phyloP scores from a whole-genome alignment of 1,139 yeast species.

The Starmera stellimalicola region DNA sequence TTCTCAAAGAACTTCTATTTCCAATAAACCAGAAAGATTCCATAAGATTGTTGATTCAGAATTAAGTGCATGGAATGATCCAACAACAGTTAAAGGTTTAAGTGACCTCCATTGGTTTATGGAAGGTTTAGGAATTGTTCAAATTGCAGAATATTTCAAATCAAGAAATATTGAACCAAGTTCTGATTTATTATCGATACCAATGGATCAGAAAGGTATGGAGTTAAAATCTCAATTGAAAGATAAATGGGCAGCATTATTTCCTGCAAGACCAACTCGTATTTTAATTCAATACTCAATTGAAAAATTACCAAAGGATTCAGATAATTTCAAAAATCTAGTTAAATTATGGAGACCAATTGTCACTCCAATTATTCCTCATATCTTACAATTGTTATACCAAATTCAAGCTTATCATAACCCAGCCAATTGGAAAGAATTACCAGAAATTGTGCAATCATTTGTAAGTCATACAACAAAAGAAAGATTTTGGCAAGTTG shows the following conservation, averaged over 20 bases:
- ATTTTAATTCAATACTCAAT: conserved; percentile 92
- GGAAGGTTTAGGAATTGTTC: conserved; percentile 93
- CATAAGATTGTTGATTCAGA: conserved; percentile 89
- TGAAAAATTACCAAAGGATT: conserved; percentile 74
- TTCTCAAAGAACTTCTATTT: conserved; percentile 74
- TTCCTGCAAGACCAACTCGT: conserved; percentile 93
- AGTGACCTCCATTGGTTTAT: conserved; percentile 92
- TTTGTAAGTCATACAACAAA: conserved; percentile 82
- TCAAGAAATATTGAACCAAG: conserved; percentile 70
- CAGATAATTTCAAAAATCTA: conserved; percentile 65
- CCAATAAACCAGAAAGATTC: conserved; percentile 64
- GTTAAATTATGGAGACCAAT: conserved; percentile 87
- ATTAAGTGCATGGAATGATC: conserved; percentile 85
- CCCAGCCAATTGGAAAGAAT: conserved; percentile 80
- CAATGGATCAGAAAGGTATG: conserved; percentile 89
- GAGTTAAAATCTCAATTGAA: conserved; percentile 65
- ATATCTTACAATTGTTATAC: conserved; percentile 72
- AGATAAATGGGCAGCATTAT: conserved; percentile 87
- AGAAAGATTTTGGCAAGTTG: conserved; percentile 98
- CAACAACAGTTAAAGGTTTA: conserved; percentile 81
- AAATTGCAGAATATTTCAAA: conserved; percentile 84
- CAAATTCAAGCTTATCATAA: conserved; percentile 94
- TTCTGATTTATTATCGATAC: conserved; percentile 65
- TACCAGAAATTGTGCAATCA: conserved; percentile 84
- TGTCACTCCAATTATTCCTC: conserved; percentile 85